Base-by-base conservation (phyloP, 1,284 basidiomycete genomes). In the Boletus nobilissimus region DNA sequence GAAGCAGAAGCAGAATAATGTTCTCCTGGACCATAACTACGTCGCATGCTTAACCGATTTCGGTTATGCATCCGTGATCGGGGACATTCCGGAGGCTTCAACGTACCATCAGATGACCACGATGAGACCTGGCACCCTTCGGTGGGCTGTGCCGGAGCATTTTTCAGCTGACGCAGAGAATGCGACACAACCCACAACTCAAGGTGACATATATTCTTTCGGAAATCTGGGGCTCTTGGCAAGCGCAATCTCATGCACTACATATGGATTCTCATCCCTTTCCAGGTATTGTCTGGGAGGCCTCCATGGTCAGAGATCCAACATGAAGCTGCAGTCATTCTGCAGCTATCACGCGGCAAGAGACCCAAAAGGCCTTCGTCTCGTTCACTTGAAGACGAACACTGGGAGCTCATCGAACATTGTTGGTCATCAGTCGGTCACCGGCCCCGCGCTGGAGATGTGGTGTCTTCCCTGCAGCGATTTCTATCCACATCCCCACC, bases 191-290 rank as follows among this genome's bases (percentile, higher is more conserved):
- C 26, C 1, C 13, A 76, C 73, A 4, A 76, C 51, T 6, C 43
- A 70, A 65, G 70, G 73, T 51, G 73, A 77, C 39, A 76, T 77
- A 6, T 77, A 77, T 32, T 76, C 76, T 19, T 77, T 77, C 36
- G 76, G 73, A 36, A 77, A 62, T 38, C 18, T 77, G 16, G 63
- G 18, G 4, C 51, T 76, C 13, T 34, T 76, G 48, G 73, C 29
- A 67, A 74, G 72, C 5, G 18, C 13, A 64, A 10, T 34, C 39
- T 32, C 29, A 26, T 34, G 19, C 19, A 14, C 43, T 32, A 38
- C 34, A 9, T 51, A 0, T 32, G 16, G 19, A 39, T 46, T 36
- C 40, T 76, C 5, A 69, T 39, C 22, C 34, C 29, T 43, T 70
- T 60, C 18, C 63, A 76, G 76, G 36, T 67, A 26, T n/a, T 77